phyloP scores from a whole-genome alignment of 495 filamentous ascomycete species.

The Annulohypoxylon maeteangense region DNA sequence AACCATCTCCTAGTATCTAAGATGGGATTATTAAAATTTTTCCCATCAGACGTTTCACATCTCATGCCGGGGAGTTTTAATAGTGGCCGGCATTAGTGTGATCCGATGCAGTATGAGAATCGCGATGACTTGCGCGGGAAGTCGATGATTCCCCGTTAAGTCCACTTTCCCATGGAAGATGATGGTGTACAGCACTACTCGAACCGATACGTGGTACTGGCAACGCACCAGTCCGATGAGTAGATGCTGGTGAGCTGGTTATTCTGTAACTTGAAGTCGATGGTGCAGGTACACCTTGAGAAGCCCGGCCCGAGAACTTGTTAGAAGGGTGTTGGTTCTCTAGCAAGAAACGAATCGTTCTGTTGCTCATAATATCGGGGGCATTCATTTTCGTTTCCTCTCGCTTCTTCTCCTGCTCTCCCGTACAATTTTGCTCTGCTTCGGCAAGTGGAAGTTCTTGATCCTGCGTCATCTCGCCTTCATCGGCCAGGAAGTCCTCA shows the following conservation, averaged over 20 bases:
- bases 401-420: not conserved
- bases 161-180: too few species aligned
- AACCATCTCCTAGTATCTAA: not conserved
- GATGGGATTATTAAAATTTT: constrained; percentile 14
- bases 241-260: not conserved
- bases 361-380: not conserved
- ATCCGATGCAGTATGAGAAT: not conserved
- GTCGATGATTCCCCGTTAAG: too few species aligned
- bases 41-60: not conserved
- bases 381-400: not conserved
- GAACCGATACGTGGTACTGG: not conserved
- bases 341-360: not conserved
- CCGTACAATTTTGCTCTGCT: not conserved
- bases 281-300: too few species aligned
- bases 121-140: not conserved
- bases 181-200: too few species aligned
- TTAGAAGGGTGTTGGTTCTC: not conserved
- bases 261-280: not conserved
- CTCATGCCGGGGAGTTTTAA: not conserved
- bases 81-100: not conserved
- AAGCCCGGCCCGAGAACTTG: not conserved
- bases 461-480: not conserved
- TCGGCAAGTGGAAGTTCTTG: too few species aligned
- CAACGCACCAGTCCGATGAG: not conserved
- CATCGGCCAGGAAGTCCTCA: not conserved